These are phyloP conservation scores for Areca catechu DNA, from an alignment of 176 grass and related monocot genomes.

Conservation along the genomic window DNA sequence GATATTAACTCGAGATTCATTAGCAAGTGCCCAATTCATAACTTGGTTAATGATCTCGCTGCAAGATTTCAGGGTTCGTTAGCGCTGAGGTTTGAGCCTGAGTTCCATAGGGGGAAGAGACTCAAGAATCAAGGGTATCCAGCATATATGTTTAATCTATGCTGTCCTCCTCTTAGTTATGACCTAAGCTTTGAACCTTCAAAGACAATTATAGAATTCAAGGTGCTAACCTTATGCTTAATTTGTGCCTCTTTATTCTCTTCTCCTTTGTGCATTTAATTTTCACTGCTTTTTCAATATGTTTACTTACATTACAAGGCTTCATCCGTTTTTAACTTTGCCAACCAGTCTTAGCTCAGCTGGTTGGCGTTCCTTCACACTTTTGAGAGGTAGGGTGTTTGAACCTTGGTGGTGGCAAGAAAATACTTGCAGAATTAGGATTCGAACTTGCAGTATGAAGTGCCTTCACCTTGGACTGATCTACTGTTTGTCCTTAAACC, in stretches of 20 bases:
- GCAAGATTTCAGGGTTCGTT: slow-evolving; percentile 37
- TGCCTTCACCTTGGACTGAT: too few relatives aligned
- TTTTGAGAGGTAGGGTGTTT: too few relatives aligned
- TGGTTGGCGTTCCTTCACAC: too few relatives aligned
- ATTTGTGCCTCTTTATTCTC: slow-evolving; percentile 17
- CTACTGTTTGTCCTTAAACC: too few relatives aligned
- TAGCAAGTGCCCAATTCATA: slow-evolving; percentile 64
- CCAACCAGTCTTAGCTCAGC: too few relatives aligned
- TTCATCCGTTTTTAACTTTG: too few relatives aligned
- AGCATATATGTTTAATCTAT: slow-evolving; percentile 73
- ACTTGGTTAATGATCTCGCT: slow-evolving; percentile 77
- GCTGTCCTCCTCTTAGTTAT: slow-evolving; percentile 66
- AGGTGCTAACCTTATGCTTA: slow-evolving; percentile 34
- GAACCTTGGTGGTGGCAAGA: too few relatives aligned
- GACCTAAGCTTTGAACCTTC: slow-evolving; percentile 82
- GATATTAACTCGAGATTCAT: slow-evolving; percentile 95
- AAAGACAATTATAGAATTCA: slow-evolving; percentile 90
- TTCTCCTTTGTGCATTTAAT: not conserved
- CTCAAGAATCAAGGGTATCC: slow-evolving; percentile 49
- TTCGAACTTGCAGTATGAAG: too few relatives aligned
- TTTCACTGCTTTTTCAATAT: too few relatives aligned
- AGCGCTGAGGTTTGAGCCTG: slow-evolving; percentile 23
- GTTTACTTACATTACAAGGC: too few relatives aligned
- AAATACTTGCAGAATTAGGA: too few relatives aligned
- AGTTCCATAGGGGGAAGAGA: slow-evolving; percentile 52